Base-by-base conservation (phyloP, 1,139 yeast species). In the Geotrichum restrictum region DNA sequence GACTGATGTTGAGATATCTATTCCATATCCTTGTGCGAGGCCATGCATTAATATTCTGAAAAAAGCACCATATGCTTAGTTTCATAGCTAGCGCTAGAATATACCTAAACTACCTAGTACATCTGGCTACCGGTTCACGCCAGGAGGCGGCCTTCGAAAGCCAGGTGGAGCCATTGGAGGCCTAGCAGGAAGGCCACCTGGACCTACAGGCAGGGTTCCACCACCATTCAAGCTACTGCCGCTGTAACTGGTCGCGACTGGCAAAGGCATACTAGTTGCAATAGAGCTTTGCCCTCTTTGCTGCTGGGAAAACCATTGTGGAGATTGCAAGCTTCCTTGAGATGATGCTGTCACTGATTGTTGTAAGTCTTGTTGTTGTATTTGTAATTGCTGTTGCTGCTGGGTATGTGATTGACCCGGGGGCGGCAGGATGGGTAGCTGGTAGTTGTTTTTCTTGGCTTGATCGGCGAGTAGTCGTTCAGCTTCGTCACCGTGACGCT, bases 401-500 rank as follows among this genome's bases (percentile, higher is more conserved):
- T 24, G 34, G 46, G 6, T 39, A 24, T 19, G 52, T 21, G 11
- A 16, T 34, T 1, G 43, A 33, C 27, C 34, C 31, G 16, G 34
- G 3, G 19, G 48, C 22, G 42, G 47, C 19, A 38, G 51, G 3
- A 48, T n/a, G 18, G 54, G 56, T 16, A 56, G 49, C 31, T 41
- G 44, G 45, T 63, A 62, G 36, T 66, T 65, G 53, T 70, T 65
- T 60, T 71, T 72, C 55, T 69, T 67, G 1, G 94, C 95, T 63
- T 81, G 84, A 47, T 75, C 78, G 16, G 94, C 93, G 56, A 91
- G 73, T 48, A 78, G 59, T 60, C 97, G 74, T 63, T 91, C 97
- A 0, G 81, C 81, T 29, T 76, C 76, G 61, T 85, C 94, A n/a
- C 97, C 97, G 62, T 88, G 95, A 45, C 79, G 76, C 48, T 74